Evolutionary conservation across 768 basidiomycete species (phyloP).

Genomic region (Leccinum variicolor): DNA sequence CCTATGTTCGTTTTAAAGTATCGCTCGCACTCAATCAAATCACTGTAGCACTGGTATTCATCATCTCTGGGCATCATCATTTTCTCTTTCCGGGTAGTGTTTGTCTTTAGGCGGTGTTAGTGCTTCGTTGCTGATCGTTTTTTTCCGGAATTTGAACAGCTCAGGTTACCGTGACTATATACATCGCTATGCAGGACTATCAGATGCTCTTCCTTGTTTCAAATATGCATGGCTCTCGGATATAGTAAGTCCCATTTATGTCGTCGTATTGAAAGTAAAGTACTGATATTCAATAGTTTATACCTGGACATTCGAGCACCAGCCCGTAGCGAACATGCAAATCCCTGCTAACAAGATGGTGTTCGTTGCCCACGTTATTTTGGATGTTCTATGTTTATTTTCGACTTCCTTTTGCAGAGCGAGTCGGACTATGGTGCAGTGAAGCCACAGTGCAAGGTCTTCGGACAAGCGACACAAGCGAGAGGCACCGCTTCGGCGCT

Average conservation of each 20-base stretch:
- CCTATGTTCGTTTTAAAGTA: constrained; percentile 15
- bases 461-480: too few species aligned
- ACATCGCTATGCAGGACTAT: constrained; percentile 55
- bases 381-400: constrained; percentile 37
- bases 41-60: not conserved
- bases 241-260: constrained; percentile 31
- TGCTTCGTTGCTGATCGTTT: not conserved
- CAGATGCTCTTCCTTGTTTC: constrained; percentile 37
- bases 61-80: not conserved
- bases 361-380: constrained; percentile 31
- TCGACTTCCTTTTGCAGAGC: constrained; percentile 36
- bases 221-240: constrained; percentile 40
- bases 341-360: constrained; percentile 22
- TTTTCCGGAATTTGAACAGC: constrained; percentile 23
- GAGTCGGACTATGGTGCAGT: too few species aligned
- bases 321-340: constrained; percentile 13
- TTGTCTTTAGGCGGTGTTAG: not conserved
- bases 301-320: constrained; percentile 24
- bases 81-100: too few species aligned
- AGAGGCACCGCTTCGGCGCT: too few species aligned
- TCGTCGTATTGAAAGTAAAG: not conserved
- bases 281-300: constrained; percentile 21
- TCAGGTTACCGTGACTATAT: constrained; percentile 56
- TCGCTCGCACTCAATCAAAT: not conserved
- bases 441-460: too few species aligned